Conservation (phyloP, 306 rosid genomes). For the Albizia julibrissin region DNA sequence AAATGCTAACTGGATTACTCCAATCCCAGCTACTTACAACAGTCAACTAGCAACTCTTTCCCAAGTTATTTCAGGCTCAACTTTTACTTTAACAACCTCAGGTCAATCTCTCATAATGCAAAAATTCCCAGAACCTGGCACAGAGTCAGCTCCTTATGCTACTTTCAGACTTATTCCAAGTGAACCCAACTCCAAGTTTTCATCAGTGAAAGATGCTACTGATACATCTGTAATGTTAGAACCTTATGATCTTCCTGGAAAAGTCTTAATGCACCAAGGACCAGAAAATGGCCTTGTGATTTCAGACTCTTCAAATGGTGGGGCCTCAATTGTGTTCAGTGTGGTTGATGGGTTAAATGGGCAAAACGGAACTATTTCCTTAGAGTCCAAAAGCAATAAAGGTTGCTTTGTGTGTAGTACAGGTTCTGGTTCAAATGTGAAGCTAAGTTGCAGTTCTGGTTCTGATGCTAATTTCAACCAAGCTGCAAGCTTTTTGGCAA, state of each 20-base stretch:
- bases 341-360: constrained; percentile 56
- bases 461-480: constrained; percentile 42
- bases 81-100: neutral
- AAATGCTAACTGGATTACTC: neutral
- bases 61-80: neutral
- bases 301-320: constrained; percentile 17
- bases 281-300: neutral
- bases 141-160: neutral
- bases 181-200: neutral
- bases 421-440: constrained; percentile 38
- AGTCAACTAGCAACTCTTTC: neutral
- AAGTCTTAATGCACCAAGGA: neutral
- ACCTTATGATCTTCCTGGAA: constrained; percentile 4
- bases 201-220: neutral
- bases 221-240: neutral
- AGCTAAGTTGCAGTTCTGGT: constrained; percentile 53
- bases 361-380: neutral
- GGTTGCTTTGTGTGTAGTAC: neutral
- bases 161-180: neutral
- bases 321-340: constrained; percentile 43
- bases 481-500: constrained; percentile 63
- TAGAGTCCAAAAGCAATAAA: neutral
- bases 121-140: neutral
- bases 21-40: neutral
- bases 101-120: neutral